These are phyloP conservation scores for Metschnikowia matae DNA, from an alignment of 805 yeast genomes.

Conservation along the genomic window DNA sequence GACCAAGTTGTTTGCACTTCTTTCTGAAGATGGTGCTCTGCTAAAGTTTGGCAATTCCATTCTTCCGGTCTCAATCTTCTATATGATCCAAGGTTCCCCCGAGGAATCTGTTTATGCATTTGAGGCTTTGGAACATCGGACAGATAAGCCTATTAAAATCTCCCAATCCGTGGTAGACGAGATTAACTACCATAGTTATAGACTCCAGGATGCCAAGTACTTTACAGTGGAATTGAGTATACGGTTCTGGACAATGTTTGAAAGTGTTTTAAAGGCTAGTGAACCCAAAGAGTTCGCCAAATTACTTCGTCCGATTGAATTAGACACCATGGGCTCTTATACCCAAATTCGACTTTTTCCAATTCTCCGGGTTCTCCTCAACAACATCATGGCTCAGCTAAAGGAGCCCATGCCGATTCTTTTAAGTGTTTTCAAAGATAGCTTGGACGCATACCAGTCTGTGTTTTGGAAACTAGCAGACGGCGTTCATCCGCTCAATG, in stretches of 20 bases:
- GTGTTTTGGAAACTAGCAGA: conserved; percentile 54
- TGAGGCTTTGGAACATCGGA: conserved; percentile 15
- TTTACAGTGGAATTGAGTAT: conserved; percentile 41
- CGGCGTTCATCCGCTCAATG: conserved; percentile 52
- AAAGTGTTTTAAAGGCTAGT: conserved; percentile 30
- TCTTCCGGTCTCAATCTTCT: conserved; percentile 50
- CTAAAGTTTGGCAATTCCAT: conserved; percentile 2
- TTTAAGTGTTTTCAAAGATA: conserved; percentile 46
- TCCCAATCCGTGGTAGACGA: conserved; percentile 45
- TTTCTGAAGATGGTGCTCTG: not conserved
- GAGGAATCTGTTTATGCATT: conserved; percentile 49
- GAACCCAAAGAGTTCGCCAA: conserved; percentile 7
- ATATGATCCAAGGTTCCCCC: conserved; percentile 50
- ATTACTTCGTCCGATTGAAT: conserved; percentile 32
- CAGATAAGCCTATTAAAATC: not conserved
- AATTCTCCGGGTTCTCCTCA: conserved; percentile 40
- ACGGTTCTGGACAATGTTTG: conserved; percentile 46
- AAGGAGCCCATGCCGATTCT: conserved; percentile 50
- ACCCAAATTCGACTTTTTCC: conserved; percentile 32
- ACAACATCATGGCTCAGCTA: conserved; percentile 50
- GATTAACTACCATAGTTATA: conserved; percentile 45
- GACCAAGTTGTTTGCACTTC: conserved; percentile 22
- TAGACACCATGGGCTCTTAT: conserved; percentile 25
- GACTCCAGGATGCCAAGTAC: conserved; percentile 49
- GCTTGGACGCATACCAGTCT: conserved; percentile 40